Evolutionary conservation across 306 rosid genomes (phyloP), one percentile per base, ranked within the genome.

Genomic region (Trichosanthes truncata): DNA sequence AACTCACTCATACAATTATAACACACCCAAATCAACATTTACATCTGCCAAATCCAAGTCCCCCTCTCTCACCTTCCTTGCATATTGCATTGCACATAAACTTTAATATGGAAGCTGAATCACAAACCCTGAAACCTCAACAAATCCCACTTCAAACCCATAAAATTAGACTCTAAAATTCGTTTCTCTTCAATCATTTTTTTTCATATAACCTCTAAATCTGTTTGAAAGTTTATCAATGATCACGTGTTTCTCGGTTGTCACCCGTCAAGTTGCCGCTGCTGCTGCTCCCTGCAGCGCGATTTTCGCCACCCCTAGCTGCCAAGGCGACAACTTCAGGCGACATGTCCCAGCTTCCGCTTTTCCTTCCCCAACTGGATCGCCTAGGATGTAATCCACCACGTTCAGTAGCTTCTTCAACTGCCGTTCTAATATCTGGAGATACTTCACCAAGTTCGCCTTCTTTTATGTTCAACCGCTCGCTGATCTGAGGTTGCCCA

Each of bases 261-360:
- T 75, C 85, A 83, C 81, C 65, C 9, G 66, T 67, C 40, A 67
- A 66, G 76, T 71, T 66, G 83, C 86, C 82, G 15, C 91, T 84
- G 67, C 95, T 84, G 84, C 88, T 87, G 59, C 92, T 90, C 56
- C 91, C 94, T 33, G 86, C 93, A 0, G 31, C 85, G 31, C 84
- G 96, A 82, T 84, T 88, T n/a, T 90, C 98, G 29, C 97, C 93
- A 8, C 87, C 97, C 84, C 97, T 90, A 9, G 93, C 89, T 21
- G 99, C 93, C 88, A 95, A 82, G 46, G 96, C 97, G 63, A 95
- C 92, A 71, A 95, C 97, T 91, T 95, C 99, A 0, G 99, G 99
- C 6, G 99, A 95, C 99, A 95, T 93, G 79, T 95, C 99, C 99
- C 99, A 95, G 88, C 93, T 95, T 62, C 99, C 99, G 46, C 99